phyloP scores from a whole-genome alignment of 2,329 filamentous ascomycete genomes.

The Fusarium circinatum region DNA sequence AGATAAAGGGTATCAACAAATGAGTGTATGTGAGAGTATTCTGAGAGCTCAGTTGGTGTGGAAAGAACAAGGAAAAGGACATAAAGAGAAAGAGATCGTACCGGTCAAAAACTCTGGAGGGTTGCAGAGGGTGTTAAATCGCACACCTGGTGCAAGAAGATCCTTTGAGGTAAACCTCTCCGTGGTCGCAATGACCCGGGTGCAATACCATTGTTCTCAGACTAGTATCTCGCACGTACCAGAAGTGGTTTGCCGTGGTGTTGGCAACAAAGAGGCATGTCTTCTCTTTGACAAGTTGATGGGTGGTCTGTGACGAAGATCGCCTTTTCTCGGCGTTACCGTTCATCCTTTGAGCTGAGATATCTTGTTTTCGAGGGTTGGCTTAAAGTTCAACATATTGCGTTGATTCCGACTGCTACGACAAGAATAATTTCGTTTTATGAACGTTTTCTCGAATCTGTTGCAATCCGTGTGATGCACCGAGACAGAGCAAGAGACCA shows the following conservation, averaged over 20 bases:
- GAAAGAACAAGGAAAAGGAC: not conserved
- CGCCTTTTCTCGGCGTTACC: not conserved
- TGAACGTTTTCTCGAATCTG: not conserved
- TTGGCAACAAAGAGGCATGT: conserved; percentile 23
- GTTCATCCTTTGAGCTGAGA: conserved; percentile 6
- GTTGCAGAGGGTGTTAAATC: conserved; percentile 21
- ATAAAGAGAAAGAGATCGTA: conserved; percentile 14
- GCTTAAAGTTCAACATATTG: not conserved
- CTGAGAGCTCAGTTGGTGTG: not conserved
- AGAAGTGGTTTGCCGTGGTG: not conserved
- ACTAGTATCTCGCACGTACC: not conserved
- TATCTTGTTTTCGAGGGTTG: not conserved
- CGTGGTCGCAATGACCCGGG: not conserved
- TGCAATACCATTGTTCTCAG: conserved; percentile 29
- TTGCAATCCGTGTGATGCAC: not conserved
- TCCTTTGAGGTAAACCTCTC: not conserved
- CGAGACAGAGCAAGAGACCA: not conserved
- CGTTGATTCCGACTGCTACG: not conserved
- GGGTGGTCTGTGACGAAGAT: conserved; percentile 21
- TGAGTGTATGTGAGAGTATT: not conserved
- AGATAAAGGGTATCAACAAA: not conserved
- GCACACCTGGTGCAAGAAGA: not conserved
- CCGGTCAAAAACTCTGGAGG: not conserved
- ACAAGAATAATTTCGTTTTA: not conserved
- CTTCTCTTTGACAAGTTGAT: conserved; percentile 10